A percentile compares a stretch with the other conserved stretches of the same genome.
These are phyloP conservation scores for Graphiopsis chlorocephala DNA, from an alignment of 2,329 filamentous ascomycete species.

Conservation along the genomic window DNA sequence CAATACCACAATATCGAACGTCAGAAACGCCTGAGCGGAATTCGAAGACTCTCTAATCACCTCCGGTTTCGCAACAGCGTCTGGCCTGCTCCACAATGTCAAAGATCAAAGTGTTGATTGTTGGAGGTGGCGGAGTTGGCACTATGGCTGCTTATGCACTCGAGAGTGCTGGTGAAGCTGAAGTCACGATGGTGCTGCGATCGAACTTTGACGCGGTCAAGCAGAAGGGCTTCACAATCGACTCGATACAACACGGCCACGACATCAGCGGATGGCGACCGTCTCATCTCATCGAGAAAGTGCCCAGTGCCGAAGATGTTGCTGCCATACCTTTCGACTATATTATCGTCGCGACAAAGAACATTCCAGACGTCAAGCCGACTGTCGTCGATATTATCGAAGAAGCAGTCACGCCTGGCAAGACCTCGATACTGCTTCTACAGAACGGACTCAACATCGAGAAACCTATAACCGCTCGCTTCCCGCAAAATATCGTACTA, in stretches of 20 bases:
- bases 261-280: conserved; percentile 50
- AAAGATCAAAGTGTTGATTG: conserved; percentile 48
- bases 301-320: conserved; percentile 46
- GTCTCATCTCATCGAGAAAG: conserved; percentile 37
- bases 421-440: conserved; percentile 55
- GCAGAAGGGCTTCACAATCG: conserved; percentile 52
- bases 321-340: conserved; percentile 47
- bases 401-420: conserved; percentile 51
- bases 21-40: neutral
- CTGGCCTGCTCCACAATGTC: neutral
- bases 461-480: conserved; percentile 48
- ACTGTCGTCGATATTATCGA: conserved; percentile 45
- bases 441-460: conserved; percentile 67
- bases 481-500: conserved; percentile 53
- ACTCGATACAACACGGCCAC: conserved; percentile 55
- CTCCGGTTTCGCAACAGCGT: neutral
- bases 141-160: conserved; percentile 56
- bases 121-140: conserved; percentile 57
- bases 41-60: neutral
- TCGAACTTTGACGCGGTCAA: conserved; percentile 54
- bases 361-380: conserved; percentile 54
- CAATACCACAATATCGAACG: neutral
- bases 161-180: conserved; percentile 49
- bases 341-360: conserved; percentile 59
- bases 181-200: conserved; percentile 54